Conservation (phyloP, 2,329 filamentous ascomycete genomes). For the Exophiala phaeomuriformis region DNA sequence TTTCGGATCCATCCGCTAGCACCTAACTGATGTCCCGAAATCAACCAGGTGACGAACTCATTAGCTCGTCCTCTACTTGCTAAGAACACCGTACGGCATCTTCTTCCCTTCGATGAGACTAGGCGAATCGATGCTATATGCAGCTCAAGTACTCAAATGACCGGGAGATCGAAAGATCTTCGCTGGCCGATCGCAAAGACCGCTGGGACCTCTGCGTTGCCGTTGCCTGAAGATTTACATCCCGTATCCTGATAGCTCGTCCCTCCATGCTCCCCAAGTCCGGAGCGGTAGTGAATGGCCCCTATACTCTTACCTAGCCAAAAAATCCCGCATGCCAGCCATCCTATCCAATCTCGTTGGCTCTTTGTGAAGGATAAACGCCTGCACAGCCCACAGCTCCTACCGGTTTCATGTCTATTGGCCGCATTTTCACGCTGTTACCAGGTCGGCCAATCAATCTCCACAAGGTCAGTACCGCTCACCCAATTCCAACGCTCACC, state of each 20-base stretch:
- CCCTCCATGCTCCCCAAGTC: conserved; percentile 8
- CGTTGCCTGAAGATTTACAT: conserved; percentile 8
- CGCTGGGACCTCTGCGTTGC: conserved; percentile 5
- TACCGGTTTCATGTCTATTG: conserved; percentile 2
- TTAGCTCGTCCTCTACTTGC: conserved; percentile 8
- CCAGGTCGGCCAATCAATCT: conserved; percentile 8
- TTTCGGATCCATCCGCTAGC: too few species aligned
- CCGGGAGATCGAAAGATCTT: conserved; percentile 11
- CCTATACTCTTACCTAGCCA: not conserved
- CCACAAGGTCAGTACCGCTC: conserved; percentile 7
- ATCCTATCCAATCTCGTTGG: conserved; percentile 4
- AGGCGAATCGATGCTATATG: conserved; percentile 11
- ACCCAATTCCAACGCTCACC: conserved; percentile 3
- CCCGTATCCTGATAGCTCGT: conserved; percentile 12
- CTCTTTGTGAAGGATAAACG: conserved; percentile 3
- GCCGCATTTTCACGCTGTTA: conserved; percentile 9
- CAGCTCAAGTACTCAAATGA: conserved; percentile 10
- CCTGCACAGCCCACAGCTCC: not conserved
- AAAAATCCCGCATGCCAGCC: conserved; percentile 1
- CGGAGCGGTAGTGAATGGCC: conserved; percentile 1
- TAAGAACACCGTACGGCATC: conserved; percentile 8
- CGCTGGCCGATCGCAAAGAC: conserved; percentile 11
- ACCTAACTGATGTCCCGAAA: conserved; percentile 7
- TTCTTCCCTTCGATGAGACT: conserved; percentile 14
- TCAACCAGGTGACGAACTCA: conserved; percentile 4